A percentile compares a stretch with the other conserved stretches of the same genome.
Conservation (phyloP, 352 stramenopile genomes). For the Phytophthora citricola region DNA sequence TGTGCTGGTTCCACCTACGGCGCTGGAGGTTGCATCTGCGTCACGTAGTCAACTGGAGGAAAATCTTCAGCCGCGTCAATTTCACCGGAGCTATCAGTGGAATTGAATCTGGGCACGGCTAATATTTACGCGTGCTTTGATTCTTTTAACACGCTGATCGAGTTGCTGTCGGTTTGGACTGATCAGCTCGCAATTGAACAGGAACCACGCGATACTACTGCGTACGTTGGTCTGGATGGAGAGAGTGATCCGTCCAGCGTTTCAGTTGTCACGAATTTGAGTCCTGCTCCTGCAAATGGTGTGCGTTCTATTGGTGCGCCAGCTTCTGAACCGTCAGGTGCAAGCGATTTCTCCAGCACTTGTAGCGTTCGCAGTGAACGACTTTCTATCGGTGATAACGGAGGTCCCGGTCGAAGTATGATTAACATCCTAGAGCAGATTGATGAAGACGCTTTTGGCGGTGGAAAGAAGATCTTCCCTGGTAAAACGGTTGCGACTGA, state of each 20-base stretch:
- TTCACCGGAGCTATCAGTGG: constrained; percentile 78
- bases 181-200: constrained; percentile 75
- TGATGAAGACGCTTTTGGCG: constrained; percentile 81
- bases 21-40: constrained; percentile 22
- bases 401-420: constrained; percentile 4
- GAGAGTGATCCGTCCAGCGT: constrained; percentile 61
- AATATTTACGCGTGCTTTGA: constrained; percentile 92
- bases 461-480: constrained; percentile 70
- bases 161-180: constrained; percentile 72
- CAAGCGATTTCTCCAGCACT: constrained; percentile 29
- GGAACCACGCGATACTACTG: constrained; percentile 72
- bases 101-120: constrained; percentile 83
- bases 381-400: constrained; percentile 25
- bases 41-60: constrained; percentile 33
- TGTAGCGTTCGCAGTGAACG: constrained; percentile 38
- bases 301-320: constrained; percentile 33
- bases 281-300: constrained; percentile 32
- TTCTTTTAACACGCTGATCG: constrained; percentile 88
- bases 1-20: constrained; percentile 56
- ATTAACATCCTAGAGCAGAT: constrained; percentile 80
- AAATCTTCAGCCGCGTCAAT: constrained; percentile 43
- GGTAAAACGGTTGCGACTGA: constrained; percentile 70
- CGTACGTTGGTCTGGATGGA: constrained; percentile 80
- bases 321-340: constrained; percentile 22
- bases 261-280: constrained; percentile 81